Conservation (phyloP, 2,329 filamentous ascomycete genomes). For the Trichoderma polysporum region DNA sequence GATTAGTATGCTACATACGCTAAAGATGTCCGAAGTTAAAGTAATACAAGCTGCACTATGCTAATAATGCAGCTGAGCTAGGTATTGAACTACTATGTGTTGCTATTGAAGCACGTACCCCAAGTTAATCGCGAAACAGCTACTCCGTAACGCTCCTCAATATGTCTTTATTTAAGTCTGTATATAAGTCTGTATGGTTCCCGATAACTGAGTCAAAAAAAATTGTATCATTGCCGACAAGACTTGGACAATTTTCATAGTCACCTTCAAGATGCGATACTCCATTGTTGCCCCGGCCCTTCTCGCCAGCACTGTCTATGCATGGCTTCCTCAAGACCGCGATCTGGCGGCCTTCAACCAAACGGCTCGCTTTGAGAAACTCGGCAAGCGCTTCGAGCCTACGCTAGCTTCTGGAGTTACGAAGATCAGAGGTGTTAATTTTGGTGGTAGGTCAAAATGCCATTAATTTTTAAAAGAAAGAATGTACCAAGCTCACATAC, state of each 20-base stretch:
- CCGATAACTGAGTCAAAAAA: neutral
- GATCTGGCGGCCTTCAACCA: constrained; percentile 36
- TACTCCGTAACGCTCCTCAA: neutral
- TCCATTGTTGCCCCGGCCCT: constrained; percentile 28
- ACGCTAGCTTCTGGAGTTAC: constrained; percentile 25
- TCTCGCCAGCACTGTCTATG: constrained; percentile 26
- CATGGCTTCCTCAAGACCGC: constrained; percentile 34
- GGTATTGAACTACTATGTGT: neutral
- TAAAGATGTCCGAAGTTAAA: neutral
- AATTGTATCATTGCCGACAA: neutral
- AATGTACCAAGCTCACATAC: neutral
- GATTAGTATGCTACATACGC: neutral
- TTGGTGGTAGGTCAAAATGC: constrained; percentile 43
- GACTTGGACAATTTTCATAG: neutral
- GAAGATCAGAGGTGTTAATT: constrained; percentile 55
- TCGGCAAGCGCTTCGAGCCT: constrained; percentile 35
- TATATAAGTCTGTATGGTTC: constrained; percentile 2
- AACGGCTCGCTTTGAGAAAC: constrained; percentile 32
- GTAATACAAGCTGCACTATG: neutral
- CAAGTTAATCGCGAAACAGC: neutral
- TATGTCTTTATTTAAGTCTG: neutral
- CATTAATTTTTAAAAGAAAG: too few relatives aligned
- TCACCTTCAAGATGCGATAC: constrained; percentile 26
- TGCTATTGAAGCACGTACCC: neutral
- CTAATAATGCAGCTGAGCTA: too few relatives aligned